Evolutionary conservation across 2,329 filamentous ascomycete species (phyloP), one percentile per base, ranked within the genome.

Genomic region (Zopfia rhizophila): DNA sequence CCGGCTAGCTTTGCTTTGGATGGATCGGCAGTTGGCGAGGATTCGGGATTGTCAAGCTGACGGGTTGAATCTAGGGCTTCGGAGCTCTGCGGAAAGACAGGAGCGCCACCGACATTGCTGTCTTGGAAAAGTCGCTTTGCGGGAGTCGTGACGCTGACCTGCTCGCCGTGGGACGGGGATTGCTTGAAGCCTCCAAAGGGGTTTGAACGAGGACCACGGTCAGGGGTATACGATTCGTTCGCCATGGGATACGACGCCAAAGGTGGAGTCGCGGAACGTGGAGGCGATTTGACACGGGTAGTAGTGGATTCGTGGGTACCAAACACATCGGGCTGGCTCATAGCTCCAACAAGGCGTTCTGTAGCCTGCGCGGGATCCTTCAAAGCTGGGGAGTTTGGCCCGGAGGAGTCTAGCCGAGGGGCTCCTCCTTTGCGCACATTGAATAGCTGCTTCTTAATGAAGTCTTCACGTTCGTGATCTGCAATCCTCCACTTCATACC

Each of bases 401-500:
- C 85, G 7, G 86, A 89, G 18, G 86, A 88, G 46, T 85, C 85
- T 49, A 65, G 54, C 45, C 57, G 68, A 55, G 18, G 56, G 1
- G 61, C 62, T 29, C 62, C 61, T 38, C 60, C 67, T 61, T 69
- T 76, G 63, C 76, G 71, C 32, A 74, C 73, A 32, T 63, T 66
- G n/a, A 70, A 73, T 58, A 79, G 72, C 37, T 76, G 75, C 58
- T 88, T 90, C 68, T 89, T 89, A 48, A 91, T 82, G 78, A 97
- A 96, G 40, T 96, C 93, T 13, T 97, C 90, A 36, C 88, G 86
- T 55, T 87, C 83, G 53, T 95, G 90, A 1, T 89, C 82, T 3
- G 90, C 86, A 64, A 99, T 92, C 72, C 93, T 90, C 94, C 94
- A 99, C 69, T 97, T 97, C 91, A 97, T 97, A 19, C 94, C 94